Evolutionary conservation across 129 eudicot genomes (phyloP).

Genomic region (Deinandra increscens): DNA sequence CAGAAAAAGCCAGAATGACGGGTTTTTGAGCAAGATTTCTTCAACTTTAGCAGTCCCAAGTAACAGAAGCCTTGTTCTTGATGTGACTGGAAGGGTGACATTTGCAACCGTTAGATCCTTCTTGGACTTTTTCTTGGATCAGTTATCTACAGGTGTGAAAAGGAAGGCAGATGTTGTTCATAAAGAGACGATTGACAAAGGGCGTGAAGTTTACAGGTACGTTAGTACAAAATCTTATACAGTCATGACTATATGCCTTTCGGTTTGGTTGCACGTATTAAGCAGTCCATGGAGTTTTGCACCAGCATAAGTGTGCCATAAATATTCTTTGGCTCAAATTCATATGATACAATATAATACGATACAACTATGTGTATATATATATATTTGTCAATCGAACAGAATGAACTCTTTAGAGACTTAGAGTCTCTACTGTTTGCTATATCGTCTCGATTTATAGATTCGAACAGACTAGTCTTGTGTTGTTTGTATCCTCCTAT

Average conservation of each 20-base stretch:
- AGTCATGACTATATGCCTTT: slow-evolving; percentile 62
- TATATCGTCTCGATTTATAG: not conserved
- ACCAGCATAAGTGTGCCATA: slow-evolving; percentile 30
- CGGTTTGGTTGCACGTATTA: slow-evolving; percentile 70
- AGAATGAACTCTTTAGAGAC: slow-evolving; percentile 22
- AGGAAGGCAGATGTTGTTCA: slow-evolving; percentile 49
- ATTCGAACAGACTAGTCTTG: slow-evolving; percentile 1
- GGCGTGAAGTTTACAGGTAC: slow-evolving; percentile 58
- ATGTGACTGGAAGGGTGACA: slow-evolving; percentile 72
- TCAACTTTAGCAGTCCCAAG: slow-evolving; percentile 79
- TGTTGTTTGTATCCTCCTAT: slow-evolving; percentile 2
- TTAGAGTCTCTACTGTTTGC: slow-evolving; percentile 11
- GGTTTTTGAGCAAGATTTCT: slow-evolving; percentile 55
- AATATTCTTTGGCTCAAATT: slow-evolving; percentile 28
- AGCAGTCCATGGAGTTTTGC: slow-evolving; percentile 71
- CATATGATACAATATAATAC: slow-evolving; percentile 13
- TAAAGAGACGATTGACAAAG: slow-evolving; percentile 57
- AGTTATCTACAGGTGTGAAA: slow-evolving; percentile 42
- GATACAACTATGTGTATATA: slow-evolving; percentile 31
- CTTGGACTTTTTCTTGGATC: slow-evolving; percentile 60
- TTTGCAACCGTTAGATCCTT: slow-evolving; percentile 67
- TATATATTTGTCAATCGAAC: slow-evolving; percentile 27
- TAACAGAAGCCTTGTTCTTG: slow-evolving; percentile 75
- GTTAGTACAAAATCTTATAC: slow-evolving; percentile 59
- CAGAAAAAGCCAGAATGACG: slow-evolving; percentile 34